phyloP scores from a whole-genome alignment of 768 basidiomycete species.

The Lactarius hatsudake region DNA sequence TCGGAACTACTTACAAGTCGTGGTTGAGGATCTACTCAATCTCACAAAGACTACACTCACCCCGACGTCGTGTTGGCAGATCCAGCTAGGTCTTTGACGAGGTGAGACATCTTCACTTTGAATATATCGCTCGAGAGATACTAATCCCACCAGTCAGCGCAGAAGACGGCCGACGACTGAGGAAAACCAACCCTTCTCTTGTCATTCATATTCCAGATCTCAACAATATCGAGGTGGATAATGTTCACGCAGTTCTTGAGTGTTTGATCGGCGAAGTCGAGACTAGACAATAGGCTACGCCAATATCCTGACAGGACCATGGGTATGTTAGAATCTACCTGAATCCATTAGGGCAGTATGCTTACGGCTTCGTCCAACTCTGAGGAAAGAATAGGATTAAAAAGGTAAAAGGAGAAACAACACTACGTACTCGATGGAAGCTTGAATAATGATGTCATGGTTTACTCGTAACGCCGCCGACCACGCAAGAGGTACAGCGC shows the following conservation, averaged over 20 bases:
- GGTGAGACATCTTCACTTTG: neutral
- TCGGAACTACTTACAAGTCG: neutral
- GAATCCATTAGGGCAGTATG: neutral
- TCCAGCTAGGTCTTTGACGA: conserved; percentile 5
- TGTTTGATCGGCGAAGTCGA: neutral
- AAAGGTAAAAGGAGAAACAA: neutral
- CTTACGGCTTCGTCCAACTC: neutral
- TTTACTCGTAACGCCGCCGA: neutral
- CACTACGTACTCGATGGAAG: neutral
- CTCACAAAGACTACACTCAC: neutral
- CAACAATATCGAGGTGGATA: conserved; percentile 9
- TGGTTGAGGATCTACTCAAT: neutral
- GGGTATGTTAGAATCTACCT: neutral
- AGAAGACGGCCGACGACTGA: neutral
- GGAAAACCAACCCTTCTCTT: neutral
- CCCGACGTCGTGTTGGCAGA: neutral
- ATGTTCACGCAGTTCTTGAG: conserved; percentile 1
- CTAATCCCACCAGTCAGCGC: neutral
- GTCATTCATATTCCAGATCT: conserved; percentile 12
- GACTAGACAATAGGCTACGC: conserved; percentile 1
- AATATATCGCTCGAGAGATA: conserved; percentile 6
- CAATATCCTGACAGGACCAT: conserved; percentile 9
- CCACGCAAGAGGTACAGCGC: neutral
- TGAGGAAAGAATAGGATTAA: neutral
- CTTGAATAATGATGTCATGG: neutral